A percentile compares a stretch with the other conserved stretches of the same genome.
phyloP scores from a whole-genome alignment of 331 rosid species.

The Telfairia occidentalis region DNA sequence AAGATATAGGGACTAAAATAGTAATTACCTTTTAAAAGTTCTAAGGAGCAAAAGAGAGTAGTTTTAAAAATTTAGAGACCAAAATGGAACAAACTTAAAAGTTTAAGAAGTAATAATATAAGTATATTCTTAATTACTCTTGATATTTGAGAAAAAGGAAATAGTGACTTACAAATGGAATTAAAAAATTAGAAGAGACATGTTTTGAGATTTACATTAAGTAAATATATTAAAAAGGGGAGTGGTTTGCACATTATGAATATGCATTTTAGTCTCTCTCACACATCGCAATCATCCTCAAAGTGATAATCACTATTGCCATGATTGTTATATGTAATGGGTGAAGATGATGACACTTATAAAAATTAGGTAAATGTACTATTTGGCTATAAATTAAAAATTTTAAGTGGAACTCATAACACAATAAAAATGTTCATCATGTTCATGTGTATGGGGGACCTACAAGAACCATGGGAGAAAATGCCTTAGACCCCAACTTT shows the following conservation, averaged over 20 bases:
- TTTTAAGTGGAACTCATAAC: slow-evolving; percentile 4
- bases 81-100: too few species aligned
- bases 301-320: slow-evolving; percentile 7
- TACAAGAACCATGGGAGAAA: background rate
- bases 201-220: background rate
- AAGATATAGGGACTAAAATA: too few species aligned
- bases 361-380: slow-evolving; percentile 14
- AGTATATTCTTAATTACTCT: too few species aligned
- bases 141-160: background rate
- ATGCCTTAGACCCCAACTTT: background rate
- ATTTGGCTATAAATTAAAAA: background rate
- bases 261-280: background rate
- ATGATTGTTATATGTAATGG: slow-evolving; percentile 6
- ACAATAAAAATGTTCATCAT: background rate
- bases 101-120: too few species aligned
- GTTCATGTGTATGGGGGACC: background rate
- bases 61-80: too few species aligned
- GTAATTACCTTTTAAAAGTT: too few species aligned
- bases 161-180: background rate
- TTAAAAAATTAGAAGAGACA: background rate
- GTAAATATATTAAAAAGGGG: background rate
- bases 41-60: too few species aligned
- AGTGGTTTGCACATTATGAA: slow-evolving; percentile 7
- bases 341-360: slow-evolving; percentile 8
- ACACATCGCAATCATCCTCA: slow-evolving; percentile 3